Evolutionary conservation across 2,329 filamentous ascomycete genomes (phyloP), one percentile per base, ranked within the genome.

Genomic region (Colletotrichum endophyticum): DNA sequence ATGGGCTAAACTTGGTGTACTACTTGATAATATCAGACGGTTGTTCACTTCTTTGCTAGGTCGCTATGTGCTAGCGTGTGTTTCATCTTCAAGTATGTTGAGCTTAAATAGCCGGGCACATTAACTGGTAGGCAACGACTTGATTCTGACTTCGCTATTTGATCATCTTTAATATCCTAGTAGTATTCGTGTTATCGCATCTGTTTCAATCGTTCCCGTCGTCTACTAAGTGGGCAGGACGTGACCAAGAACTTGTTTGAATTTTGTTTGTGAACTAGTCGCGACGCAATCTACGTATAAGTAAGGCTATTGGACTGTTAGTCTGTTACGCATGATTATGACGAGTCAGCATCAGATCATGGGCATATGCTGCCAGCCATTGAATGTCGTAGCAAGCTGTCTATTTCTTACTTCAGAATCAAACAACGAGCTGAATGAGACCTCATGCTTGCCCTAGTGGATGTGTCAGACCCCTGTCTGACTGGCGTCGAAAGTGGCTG

Each of bases 171-270:
- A 6, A 11, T 6, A n/a, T 11, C 19, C 3, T n/a, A 44, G 19
- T n/a, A 44, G 19, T 2, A 44, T n/a, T 11, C 5, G 5, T 11
- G 39, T 6, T 44, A 6, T n/a, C 19, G 5, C 19, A 44, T 44
- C 39, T 44, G 19, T 44, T n/a, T 9, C 5, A 19, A n/a, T 44
- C 39, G 5, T 44, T 44, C 5, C 8, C 19, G 39, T 44, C 5
- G 19, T 44, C 0, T 44, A n/a, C 19, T 44, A 44, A 44, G 39
- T 9, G 36, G 8, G 39, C 19, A 19, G 39, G 0, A n/a, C 19
- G 16, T 16, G 16, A n/a, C 1, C 8, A 0, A n/a, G 19, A n/a
- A 44, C 0, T 19, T 11, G 19, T 6, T 0, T n/a, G 8, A n/a
- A 11, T 44, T 0, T 11, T n/a, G 0, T 44, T n/a, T n/a, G 39